A percentile compares a stretch with the other conserved stretches of the same genome.
These are phyloP conservation scores for Kuraishia borneana DNA, from an alignment of 805 yeast genomes.

Conservation along the genomic window DNA sequence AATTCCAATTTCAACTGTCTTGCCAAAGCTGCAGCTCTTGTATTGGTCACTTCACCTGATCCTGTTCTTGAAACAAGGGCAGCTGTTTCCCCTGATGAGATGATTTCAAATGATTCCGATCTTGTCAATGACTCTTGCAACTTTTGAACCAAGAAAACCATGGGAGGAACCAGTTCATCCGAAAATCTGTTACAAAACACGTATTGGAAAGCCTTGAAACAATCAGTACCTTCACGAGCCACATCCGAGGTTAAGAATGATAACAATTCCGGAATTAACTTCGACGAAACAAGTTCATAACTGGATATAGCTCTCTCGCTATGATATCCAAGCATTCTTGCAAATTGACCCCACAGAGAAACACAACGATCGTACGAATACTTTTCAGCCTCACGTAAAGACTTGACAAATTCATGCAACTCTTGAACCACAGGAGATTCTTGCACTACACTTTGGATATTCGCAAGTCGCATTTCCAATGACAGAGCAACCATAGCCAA, in stretches of 20 bases:
- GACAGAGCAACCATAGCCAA: constrained; percentile 8
- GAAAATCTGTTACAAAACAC: constrained; percentile 25
- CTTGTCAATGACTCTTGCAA: constrained; percentile 68
- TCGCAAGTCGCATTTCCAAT: too few relatives aligned
- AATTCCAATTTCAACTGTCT: constrained; percentile 50
- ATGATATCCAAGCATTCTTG: constrained; percentile 19
- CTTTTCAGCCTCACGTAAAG: constrained; percentile 7
- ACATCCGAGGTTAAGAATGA: constrained; percentile 19
- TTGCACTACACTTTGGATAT: constrained; percentile 6
- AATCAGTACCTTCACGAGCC: constrained; percentile 17
- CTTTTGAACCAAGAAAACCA: constrained; percentile 38
- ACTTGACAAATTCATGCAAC: constrained; percentile 2
- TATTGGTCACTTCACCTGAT: constrained; percentile 16
- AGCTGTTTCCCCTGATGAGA: constrained; percentile 28
- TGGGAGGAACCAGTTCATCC: constrained; percentile 17
- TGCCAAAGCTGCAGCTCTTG: constrained; percentile 51
- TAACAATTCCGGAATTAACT: constrained; percentile 37
- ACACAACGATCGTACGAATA: constrained; percentile 20
- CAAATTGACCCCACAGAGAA: constrained; percentile 26
- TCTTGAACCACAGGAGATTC: neutral
- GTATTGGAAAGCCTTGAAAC: constrained; percentile 32
- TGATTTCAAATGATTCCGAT: constrained; percentile 60
- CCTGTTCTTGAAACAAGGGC: constrained; percentile 4
- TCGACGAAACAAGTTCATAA: constrained; percentile 65
- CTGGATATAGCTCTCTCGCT: constrained; percentile 36